A percentile compares a stretch with the other conserved stretches of the same genome.
Conservation (phyloP, 192 early-diverging fungal genomes). For the Dissophora ornata region DNA sequence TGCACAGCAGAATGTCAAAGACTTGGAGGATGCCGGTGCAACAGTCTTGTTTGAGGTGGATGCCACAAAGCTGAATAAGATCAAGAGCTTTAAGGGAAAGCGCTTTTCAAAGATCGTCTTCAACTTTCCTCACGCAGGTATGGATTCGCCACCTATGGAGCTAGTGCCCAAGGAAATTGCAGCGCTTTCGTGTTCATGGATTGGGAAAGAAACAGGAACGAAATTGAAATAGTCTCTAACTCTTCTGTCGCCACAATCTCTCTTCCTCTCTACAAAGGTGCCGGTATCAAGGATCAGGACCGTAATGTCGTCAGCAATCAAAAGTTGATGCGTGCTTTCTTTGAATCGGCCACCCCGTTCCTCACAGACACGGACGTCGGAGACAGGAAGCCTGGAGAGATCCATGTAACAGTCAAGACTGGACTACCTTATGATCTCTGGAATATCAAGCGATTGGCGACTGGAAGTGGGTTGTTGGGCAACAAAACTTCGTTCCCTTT, state of each 20-base stretch:
- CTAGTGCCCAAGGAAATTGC: too few relatives aligned
- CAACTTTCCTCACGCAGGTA: constrained; percentile 96
- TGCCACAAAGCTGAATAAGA: constrained; percentile 73
- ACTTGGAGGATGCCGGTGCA: constrained; percentile 70
- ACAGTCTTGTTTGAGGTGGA: constrained; percentile 83
- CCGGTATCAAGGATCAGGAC: constrained; percentile 93
- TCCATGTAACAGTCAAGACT: constrained; percentile 88
- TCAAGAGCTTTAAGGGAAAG: constrained; percentile 65
- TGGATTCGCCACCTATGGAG: background rate
- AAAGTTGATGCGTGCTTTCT: constrained; percentile 70
- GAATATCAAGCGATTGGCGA: constrained; percentile 85
- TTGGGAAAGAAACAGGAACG: background rate
- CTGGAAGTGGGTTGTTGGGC: constrained; percentile 66
- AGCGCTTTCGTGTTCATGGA: too few relatives aligned
- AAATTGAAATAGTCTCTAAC: background rate
- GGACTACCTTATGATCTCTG: constrained; percentile 89
- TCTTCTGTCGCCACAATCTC: too few relatives aligned
- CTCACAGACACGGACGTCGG: constrained; percentile 56
- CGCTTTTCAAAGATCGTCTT: constrained; percentile 89
- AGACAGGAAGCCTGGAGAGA: constrained; percentile 65
- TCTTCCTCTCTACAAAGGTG: constrained; percentile 53
- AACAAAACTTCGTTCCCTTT: constrained; percentile 73
- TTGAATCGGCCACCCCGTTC: constrained; percentile 65
- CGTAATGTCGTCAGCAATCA: constrained; percentile 89
- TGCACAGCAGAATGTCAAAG: constrained; percentile 72